Conservation (phyloP, 306 rosid genomes). For the Rosa lucieae region DNA sequence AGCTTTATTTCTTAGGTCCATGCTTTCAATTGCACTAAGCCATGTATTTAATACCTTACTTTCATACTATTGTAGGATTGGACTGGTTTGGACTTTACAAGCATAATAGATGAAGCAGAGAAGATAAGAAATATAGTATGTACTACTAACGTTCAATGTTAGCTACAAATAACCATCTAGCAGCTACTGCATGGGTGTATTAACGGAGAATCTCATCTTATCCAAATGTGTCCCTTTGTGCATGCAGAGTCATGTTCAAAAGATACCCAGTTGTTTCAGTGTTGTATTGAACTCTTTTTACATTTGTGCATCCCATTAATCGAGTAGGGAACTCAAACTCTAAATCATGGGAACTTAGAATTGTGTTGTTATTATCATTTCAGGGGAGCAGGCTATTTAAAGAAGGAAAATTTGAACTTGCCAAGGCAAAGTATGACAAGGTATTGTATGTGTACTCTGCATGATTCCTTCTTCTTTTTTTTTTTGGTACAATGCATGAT, state of each 20-base stretch:
- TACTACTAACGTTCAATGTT: slow-evolving; percentile 20
- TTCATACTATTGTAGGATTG: slow-evolving; percentile 68
- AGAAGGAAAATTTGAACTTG: slow-evolving; percentile 94
- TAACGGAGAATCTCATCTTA: background rate
- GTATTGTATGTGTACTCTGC: slow-evolving; percentile 33
- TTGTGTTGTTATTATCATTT: slow-evolving; percentile 32
- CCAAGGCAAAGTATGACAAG: slow-evolving; percentile 98
- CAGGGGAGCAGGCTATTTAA: slow-evolving; percentile 96
- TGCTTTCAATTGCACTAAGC: background rate
- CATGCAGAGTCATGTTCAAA: background rate
- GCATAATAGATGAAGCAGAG: slow-evolving; percentile 90
- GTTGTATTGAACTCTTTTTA: background rate
- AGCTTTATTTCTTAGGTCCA: background rate
- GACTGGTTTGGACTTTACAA: slow-evolving; percentile 85
- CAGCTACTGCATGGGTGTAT: slow-evolving; percentile 13
- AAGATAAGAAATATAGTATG: slow-evolving; percentile 83
- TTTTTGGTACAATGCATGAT: background rate
- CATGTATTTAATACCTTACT: background rate
- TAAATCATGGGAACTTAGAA: slow-evolving; percentile 18
- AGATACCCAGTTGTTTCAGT: background rate
- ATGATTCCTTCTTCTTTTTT: too few species aligned
- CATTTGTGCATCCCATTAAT: background rate
- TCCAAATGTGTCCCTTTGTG: background rate
- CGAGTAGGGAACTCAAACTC: background rate
- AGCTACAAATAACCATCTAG: slow-evolving; percentile 14